These are phyloP conservation scores for Physcia stellaris DNA, from an alignment of 495 filamentous ascomycete genomes.

Conservation along the genomic window DNA sequence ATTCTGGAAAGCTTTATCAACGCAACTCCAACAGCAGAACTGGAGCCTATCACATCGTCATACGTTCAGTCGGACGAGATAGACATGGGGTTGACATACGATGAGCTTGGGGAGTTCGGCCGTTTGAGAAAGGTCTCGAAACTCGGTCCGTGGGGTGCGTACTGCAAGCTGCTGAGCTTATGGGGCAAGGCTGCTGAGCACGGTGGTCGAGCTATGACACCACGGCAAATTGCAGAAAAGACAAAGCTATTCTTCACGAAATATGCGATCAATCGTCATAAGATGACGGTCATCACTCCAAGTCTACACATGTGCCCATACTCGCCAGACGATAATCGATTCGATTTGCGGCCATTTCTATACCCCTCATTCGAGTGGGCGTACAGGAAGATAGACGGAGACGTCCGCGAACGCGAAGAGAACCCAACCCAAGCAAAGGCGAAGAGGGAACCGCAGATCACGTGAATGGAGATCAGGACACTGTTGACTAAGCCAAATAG, in stretches of 20 bases:
- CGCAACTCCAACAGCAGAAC: conserved; percentile 69
- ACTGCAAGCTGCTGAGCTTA: conserved; percentile 50
- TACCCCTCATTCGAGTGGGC: no score
- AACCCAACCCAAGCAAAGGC: no score
- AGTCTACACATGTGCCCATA: conserved; percentile 38
- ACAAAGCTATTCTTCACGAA: conserved; percentile 43
- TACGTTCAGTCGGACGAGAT: conserved; percentile 56
- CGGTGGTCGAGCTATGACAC: conserved; percentile 13
- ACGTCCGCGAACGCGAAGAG: no score
- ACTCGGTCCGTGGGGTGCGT: conserved; percentile 61
- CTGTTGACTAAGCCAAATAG: no score
- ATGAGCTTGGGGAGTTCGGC: conserved; percentile 44
- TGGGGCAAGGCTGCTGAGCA: conserved; percentile 43
- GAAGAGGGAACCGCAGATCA: no score
- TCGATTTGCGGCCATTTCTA: conserved; percentile 52
- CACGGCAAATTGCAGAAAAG: conserved; percentile 42
- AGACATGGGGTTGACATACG: conserved; percentile 56
- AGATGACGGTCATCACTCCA: conserved; percentile 53
- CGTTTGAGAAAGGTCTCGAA: conserved; percentile 57
- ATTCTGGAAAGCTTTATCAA: conserved; percentile 60
- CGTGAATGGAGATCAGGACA: no score
- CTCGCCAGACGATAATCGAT: conserved; percentile 53
- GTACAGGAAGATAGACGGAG: no score
- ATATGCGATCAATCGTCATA: conserved; percentile 46
- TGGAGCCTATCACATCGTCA: conserved; percentile 60